A percentile compares a stretch with the other conserved stretches of the same genome.
Evolutionary conservation across 1,139 yeast species (phyloP).

Genomic region (Magnusiomyces sp.): DNA sequence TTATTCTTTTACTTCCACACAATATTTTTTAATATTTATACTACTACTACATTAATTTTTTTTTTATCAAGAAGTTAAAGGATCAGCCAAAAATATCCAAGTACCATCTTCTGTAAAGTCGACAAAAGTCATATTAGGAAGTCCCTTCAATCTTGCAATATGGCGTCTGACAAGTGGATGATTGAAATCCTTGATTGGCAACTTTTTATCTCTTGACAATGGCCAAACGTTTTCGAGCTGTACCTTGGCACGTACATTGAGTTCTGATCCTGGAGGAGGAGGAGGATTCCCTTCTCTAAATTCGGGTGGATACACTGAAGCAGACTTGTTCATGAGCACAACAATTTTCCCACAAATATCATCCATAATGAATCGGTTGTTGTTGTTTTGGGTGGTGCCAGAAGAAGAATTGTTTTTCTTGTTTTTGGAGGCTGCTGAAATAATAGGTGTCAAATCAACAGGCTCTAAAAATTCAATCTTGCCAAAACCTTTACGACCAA

Average conservation of each 20-base stretch:
- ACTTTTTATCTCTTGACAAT: conserved; percentile 56
- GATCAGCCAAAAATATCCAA: conserved; percentile 63
- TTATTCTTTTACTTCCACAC: no score
- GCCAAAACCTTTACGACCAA: conserved; percentile 80
- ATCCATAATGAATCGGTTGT: conserved; percentile 29
- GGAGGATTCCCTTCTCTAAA: conserved; percentile 33
- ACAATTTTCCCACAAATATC: conserved; percentile 60
- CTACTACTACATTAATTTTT: no score
- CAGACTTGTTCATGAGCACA: conserved; percentile 50
- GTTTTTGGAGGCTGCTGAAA: no score
- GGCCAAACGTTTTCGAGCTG: conserved; percentile 78
- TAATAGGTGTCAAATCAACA: conserved; percentile 78
- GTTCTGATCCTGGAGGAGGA: conserved; percentile 61
- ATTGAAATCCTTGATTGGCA: conserved; percentile 70
- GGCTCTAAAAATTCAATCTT: conserved; percentile 66
- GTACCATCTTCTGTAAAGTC: conserved; percentile 74
- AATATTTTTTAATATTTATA: no score
- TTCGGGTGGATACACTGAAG: conserved; percentile 60
- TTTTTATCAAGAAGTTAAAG: no score
- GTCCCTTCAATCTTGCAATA: conserved; percentile 53
- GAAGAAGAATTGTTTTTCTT: no score
- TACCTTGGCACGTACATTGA: conserved; percentile 67
- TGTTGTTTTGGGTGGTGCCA: no score
- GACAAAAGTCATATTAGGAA: conserved; percentile 55
- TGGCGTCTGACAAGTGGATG: conserved; percentile 66